Evolutionary conservation across 148 eudicot genomes (phyloP).

Genomic region (Silene conica): DNA sequence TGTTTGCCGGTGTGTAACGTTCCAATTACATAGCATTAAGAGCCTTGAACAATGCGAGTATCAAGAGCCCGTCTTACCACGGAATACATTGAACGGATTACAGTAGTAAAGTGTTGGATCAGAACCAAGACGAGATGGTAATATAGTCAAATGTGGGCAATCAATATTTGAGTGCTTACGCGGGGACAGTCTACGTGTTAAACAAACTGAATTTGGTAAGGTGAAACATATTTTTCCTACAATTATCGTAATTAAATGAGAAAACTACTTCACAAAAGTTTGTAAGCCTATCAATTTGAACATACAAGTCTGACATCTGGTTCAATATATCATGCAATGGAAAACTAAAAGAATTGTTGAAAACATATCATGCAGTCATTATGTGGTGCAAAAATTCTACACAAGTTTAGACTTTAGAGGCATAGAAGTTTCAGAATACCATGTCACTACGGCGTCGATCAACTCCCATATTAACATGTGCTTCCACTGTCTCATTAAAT

Average conservation of each 20-base stretch:
- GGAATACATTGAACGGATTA: too few species aligned
- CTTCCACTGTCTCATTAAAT: conserved; percentile 86
- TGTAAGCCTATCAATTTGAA: neutral
- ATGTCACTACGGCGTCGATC: conserved; percentile 89
- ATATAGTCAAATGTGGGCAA: neutral
- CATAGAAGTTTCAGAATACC: conserved; percentile 37
- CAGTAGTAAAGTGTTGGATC: too few species aligned
- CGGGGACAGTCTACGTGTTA: neutral
- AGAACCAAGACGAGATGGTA: neutral
- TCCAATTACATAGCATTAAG: neutral
- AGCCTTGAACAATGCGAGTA: too few species aligned
- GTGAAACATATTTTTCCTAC: neutral
- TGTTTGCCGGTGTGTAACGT: neutral
- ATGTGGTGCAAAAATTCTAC: neutral
- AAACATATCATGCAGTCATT: neutral
- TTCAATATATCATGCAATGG: neutral
- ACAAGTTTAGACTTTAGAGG: conserved; percentile 10
- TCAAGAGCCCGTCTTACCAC: too few species aligned
- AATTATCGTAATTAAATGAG: neutral
- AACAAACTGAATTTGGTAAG: neutral
- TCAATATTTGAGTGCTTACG: neutral
- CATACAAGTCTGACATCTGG: neutral
- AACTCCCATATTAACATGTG: conserved; percentile 80
- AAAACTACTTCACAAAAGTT: neutral
- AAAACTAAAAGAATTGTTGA: neutral